Evolutionary conservation across 176 grass and related monocot genomes (phyloP), one percentile per base, ranked within the genome.

Genomic region (Carex littledalei): DNA sequence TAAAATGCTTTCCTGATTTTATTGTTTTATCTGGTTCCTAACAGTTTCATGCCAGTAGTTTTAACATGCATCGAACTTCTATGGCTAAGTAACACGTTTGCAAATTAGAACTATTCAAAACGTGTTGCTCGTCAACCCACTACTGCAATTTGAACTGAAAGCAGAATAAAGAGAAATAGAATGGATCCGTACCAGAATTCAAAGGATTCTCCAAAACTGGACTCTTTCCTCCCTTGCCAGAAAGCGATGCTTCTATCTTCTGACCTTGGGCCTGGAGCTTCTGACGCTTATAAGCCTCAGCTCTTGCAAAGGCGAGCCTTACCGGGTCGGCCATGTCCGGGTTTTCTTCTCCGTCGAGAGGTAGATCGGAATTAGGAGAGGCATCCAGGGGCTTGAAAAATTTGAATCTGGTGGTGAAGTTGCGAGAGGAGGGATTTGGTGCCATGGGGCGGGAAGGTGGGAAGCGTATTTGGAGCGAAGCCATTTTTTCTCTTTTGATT

Each of bases 291-390:
- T 90, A 90, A 12, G 88, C 70, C 71, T 68, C 63, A 54, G 80
- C 88, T 63, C 76, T 86, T n/a, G 85, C 53, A 29, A 90, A 87
- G 71, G 88, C 88, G 49, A 90, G 88, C 80, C 87, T 90, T 64
- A 80, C 22, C 6, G 88, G 63, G 62, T 90, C 80, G 34, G 52
- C 6, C 16, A 39, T 58, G 63, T 66, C 58, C 8, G 6, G 13
- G 57, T 59, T 3, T 16, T 72, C 78, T 2, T 68, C 78, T 58
- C 59, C 85, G 29, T 54, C 73, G 53, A 67, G 58, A 53, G 72
- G 52, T 16, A 32, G 72, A 69, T 85, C 67, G 13, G 21, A 57
- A 20, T 41, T 37, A 20, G 83, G 52, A 24, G 63, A 56, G 24
- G 67, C 47, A 1, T 26, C 50, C 6, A 37, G 0, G 6, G 84